A percentile compares a stretch with the other conserved stretches of the same genome.
Conservation (phyloP, 768 basidiomycete species). For the Rhodotorula babjevae region DNA sequence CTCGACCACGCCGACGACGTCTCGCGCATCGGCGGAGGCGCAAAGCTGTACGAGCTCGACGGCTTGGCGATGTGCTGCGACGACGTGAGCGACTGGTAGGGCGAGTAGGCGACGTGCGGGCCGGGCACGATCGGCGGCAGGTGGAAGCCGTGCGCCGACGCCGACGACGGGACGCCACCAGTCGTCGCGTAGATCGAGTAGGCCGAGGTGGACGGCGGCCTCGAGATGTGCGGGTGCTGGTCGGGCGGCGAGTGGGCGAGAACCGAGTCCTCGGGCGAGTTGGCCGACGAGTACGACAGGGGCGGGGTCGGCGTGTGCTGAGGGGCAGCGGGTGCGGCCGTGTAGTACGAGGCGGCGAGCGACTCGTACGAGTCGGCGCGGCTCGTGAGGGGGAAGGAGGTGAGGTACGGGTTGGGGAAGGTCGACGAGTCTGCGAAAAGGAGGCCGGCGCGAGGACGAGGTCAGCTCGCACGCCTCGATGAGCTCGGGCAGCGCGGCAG, state of each 20-base stretch:
- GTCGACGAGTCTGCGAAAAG: not conserved
- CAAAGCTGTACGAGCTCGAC: no score
- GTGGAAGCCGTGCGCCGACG: no score
- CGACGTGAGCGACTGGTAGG: no score
- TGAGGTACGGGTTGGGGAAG: not conserved
- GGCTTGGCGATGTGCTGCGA: no score
- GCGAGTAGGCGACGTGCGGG: no score
- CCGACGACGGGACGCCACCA: no score
- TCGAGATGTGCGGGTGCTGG: not conserved
- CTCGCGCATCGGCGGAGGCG: no score
- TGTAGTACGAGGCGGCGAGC: not conserved
- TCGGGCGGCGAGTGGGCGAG: not conserved
- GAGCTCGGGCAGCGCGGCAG: no score
- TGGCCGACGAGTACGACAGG: constrained; percentile 3
- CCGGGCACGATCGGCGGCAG: no score
- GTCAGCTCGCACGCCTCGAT: no score
- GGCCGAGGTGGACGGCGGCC: not conserved
- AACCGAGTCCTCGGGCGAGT: constrained; percentile 1
- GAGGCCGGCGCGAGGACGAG: not conserved
- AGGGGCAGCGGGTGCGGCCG: not conserved
- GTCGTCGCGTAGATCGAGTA: no score
- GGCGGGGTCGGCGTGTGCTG: not conserved
- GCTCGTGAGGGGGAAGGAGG: not conserved
- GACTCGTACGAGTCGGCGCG: not conserved
- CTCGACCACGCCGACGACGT: no score